phyloP scores from a whole-genome alignment of 352 stramenopile genomes.

The Phytophthora colocasiae region DNA sequence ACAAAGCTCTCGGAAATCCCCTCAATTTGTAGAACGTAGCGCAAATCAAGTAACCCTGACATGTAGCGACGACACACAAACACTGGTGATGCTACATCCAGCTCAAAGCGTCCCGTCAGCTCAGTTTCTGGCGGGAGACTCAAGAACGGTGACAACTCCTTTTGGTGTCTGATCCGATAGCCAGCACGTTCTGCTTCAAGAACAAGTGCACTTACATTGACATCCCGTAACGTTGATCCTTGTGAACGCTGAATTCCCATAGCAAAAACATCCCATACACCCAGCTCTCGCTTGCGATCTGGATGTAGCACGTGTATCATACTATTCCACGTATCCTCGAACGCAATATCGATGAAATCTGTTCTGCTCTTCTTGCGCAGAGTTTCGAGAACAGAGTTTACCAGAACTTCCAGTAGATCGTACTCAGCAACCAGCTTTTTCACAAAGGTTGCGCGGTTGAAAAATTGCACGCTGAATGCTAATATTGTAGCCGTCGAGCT shows the following conservation, averaged over 20 bases:
- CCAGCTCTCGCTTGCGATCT: constrained; percentile 38
- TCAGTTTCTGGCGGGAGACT: constrained; percentile 61
- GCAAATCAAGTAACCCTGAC: constrained; percentile 96
- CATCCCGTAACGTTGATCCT: constrained; percentile 47
- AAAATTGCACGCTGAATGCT: constrained; percentile 97
- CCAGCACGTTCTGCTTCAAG: constrained; percentile 50
- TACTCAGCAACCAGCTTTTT: constrained; percentile 79
- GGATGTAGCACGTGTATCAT: constrained; percentile 52
- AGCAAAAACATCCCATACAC: constrained; percentile 76
- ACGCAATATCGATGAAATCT: constrained; percentile 51
- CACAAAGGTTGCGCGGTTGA: constrained; percentile 98
- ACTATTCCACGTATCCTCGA: constrained; percentile 55
- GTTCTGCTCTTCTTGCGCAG: constrained; percentile 63
- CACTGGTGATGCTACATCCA: constrained; percentile 90
- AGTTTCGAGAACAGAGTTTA: constrained; percentile 76
- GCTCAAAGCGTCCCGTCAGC: constrained; percentile 63
- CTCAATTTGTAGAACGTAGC: constrained; percentile 98
- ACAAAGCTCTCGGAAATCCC: constrained; percentile 94
- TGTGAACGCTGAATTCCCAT: constrained; percentile 62
- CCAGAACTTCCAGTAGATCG: constrained; percentile 76
- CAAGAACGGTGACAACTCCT: constrained; percentile 56
- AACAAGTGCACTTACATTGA: constrained; percentile 56
- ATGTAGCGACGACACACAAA: constrained; percentile 96
- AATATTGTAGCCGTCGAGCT: constrained; percentile 90
- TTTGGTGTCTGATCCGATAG: constrained; percentile 46